A percentile compares a stretch with the other conserved stretches of the same genome.
These are phyloP conservation scores for Athelia sp. DNA, from an alignment of 1,284 basidiomycete genomes.

Conservation along the genomic window DNA sequence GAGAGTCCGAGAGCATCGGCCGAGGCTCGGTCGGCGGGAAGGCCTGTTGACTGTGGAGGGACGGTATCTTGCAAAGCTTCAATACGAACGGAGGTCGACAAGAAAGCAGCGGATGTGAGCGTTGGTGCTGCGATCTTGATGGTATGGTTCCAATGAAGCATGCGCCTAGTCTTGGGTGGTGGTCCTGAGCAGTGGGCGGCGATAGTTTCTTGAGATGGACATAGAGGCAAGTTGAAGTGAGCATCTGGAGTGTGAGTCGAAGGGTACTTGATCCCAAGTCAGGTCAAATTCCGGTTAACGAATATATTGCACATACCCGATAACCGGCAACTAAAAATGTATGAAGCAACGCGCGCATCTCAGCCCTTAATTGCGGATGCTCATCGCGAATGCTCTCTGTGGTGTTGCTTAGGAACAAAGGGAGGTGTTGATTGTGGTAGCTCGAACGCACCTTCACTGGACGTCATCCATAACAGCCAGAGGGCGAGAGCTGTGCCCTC, in stretches of 20 bases:
- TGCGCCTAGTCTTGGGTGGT: conserved; percentile 22
- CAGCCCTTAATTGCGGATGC: conserved; percentile 9
- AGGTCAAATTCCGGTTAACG: conserved; percentile 1
- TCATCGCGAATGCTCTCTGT: conserved; percentile 15
- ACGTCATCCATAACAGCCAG: conserved; percentile 56
- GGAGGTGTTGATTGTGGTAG: background rate
- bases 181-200: conserved; percentile 22
- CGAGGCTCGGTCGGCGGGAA: conserved; percentile 29
- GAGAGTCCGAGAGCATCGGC: conserved; percentile 19
- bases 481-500: conserved; percentile 38
- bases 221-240: conserved; percentile 33
- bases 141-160: conserved; percentile 34
- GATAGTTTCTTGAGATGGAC: conserved; percentile 14
- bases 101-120: conserved; percentile 30
- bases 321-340: conserved; percentile 25
- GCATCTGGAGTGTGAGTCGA: conserved; percentile 33
- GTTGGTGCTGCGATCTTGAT: conserved; percentile 34
- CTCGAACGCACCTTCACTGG: conserved; percentile 33
- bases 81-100: conserved; percentile 28
- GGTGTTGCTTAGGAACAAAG: background rate
- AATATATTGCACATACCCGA: conserved; percentile 22
- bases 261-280: conserved; percentile 26
- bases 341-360: conserved; percentile 19
- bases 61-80: conserved; percentile 28
- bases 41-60: conserved; percentile 17